Base-by-base conservation (phyloP, 805 yeast genomes). In the Pichia pseudocactophila region DNA sequence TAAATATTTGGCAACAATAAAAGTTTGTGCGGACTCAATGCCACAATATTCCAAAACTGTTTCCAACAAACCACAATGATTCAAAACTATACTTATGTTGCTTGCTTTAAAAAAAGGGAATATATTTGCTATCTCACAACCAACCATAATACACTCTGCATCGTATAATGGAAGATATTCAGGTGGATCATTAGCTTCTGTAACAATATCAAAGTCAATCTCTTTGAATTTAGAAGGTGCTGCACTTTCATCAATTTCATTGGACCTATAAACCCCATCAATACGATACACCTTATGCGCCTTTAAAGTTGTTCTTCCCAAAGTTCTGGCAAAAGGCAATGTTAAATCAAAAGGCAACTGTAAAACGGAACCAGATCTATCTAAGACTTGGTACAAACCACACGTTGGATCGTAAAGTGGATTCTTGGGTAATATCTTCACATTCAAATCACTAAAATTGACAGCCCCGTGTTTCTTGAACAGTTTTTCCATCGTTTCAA, bases 321-420 rank as follows among this genome's bases (percentile, higher is more conserved):
- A 60, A 39, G 78, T 69, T 50, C 97, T 69, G 0, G 98, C 98
- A 67, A 83, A 75, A 0, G 99, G 97, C 28, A 89, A 65, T 0
- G 95, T 84, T 47, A 89, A 68, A 58, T 92, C 98, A 56, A 83
- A 88, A 2, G 96, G 95, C 28, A 92, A 63, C 50, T 89, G 95
- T 28, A 92, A 64, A 3, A 92, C 90, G 0, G 88, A 77, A 0
- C 99, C 99, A 26, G 86, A 80, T 40, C 76, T 71, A 55, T 90
- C 97, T 41, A 92, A 63, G 1, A 92, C 73, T 52, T 89, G 92
- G 51, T 82, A 87, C 0, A 85, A 80, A 38, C 74, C 72, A 40
- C 78, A 82, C 18, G 74, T 68, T 2, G 80, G 63, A 46, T 71
- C 73, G 55, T 82, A 80, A 2, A 81, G 71, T 1, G 92, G 82